Base-by-base conservation (phyloP, 177 flowering plant species). In the Vitis hybrid region DNA sequence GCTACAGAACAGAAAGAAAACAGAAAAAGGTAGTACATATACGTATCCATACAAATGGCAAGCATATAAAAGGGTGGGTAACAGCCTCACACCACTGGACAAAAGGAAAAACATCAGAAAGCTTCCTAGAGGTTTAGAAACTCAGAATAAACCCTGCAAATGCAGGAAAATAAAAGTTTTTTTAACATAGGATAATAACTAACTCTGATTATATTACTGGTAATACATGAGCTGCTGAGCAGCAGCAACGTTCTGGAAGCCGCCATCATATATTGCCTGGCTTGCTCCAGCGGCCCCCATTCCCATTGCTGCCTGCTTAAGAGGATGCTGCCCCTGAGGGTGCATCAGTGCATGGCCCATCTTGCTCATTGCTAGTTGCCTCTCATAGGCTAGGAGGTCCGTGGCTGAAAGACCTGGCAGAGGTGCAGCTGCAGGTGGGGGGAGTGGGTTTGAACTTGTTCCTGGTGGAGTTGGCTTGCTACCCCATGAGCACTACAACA, bases 201-300 rank as follows among this genome's bases (percentile, higher is more conserved):
- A 17, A 11, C 62, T 59, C 18, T 21, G 27, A 4, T 59, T 0
- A 17, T 4, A 59, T 11, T 59, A 51, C 89, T 93, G 98, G 68
- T 93, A 95, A 68, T 95, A 95, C 98, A 95, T 91, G 74, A 94
- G 89, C 71, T 91, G 97, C 81, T 94, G 98, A n/a, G 95, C 91
- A 17, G 94, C 88, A 52, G 94, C 90, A 62, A 87, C 83, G 56
- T 82, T 93, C 84, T 85, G 97, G 75, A 84, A 89, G 9, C 97
- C 97, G 40, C 93, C 93, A 65, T 95, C 98, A 52, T 95, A 95
- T 13, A 93, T 89, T 0, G 99, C 94, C 76, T 87, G 93, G 83
- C 96, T 93, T n/a, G 96, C 91, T 69, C 98, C 97, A 56, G 91
- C 79, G 50, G 88, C 83, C 60, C 88, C 86, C 84, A 90, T 79